Conservation (phyloP, 1,284 basidiomycete genomes). For the Ganoderma multipileum region DNA sequence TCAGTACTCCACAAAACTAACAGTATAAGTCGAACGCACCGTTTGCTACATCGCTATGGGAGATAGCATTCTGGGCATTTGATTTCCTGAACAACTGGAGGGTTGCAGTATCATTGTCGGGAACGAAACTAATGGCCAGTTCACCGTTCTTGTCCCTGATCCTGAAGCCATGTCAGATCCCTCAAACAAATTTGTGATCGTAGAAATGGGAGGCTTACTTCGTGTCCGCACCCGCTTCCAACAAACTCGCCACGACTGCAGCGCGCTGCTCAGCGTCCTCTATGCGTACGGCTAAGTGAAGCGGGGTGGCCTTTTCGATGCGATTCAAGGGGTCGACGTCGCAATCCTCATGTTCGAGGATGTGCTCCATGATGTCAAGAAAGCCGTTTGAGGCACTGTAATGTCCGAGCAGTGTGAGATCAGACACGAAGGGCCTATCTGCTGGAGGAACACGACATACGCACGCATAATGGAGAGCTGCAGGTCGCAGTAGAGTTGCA, state of each 20-base stretch:
- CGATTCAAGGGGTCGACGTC: constrained; percentile 87
- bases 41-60: constrained; percentile 47
- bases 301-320: constrained; percentile 78
- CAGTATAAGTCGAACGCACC: constrained; percentile 36
- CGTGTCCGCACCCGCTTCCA: constrained; percentile 82
- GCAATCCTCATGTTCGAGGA: constrained; percentile 78
- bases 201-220: constrained; percentile 49
- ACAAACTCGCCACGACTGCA: constrained; percentile 64
- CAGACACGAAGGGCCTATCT: neutral
- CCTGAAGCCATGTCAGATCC: constrained; percentile 43
- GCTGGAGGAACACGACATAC: constrained; percentile 38
- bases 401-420: neutral
- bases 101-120: constrained; percentile 54
- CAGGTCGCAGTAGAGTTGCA: neutral
- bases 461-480: constrained; percentile 85
- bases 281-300: constrained; percentile 80
- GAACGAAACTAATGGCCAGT: constrained; percentile 64
- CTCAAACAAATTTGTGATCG: neutral
- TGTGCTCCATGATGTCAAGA: constrained; percentile 72
- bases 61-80: constrained; percentile 50
- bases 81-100: constrained; percentile 56
- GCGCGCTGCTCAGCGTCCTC: constrained; percentile 66
- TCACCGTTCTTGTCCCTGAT: constrained; percentile 78
- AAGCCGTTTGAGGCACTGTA: constrained; percentile 62
- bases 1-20: neutral